Conservation (phyloP, 352 stramenopile species). For the Phytophthora constricta region DNA sequence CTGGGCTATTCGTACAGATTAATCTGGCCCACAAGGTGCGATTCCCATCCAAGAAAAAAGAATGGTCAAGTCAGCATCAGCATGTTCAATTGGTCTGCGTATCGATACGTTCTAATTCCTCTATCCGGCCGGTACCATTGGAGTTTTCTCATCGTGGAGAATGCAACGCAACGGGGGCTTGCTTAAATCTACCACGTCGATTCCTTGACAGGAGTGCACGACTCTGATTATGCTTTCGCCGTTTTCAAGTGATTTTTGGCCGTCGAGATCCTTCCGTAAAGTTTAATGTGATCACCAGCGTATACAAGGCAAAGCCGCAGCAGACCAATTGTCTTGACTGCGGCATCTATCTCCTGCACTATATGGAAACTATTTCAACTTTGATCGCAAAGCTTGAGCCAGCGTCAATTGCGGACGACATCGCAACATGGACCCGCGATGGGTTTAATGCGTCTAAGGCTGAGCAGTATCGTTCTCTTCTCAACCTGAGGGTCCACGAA, state of each 20-base stretch:
- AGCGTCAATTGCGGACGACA: neutral
- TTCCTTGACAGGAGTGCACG: neutral
- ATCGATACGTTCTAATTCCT: neutral
- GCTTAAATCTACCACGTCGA: conserved; percentile 2
- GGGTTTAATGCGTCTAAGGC: neutral
- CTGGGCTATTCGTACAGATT: neutral
- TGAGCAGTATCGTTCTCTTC: neutral
- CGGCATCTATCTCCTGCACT: conserved; percentile 6
- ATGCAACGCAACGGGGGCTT: neutral
- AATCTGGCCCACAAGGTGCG: neutral
- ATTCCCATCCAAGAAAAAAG: neutral
- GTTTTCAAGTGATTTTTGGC: conserved; percentile 2
- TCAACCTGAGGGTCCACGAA: neutral
- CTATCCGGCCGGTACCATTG: conserved; percentile 4
- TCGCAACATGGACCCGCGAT: neutral
- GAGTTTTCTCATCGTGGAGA: conserved; percentile 7
- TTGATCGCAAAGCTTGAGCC: neutral
- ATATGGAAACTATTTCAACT: conserved; percentile 6
- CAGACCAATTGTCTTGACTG: conserved; percentile 6
- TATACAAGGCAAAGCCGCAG: conserved; percentile 1
- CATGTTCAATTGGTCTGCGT: neutral
- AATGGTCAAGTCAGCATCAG: neutral
- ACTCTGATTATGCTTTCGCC: conserved; percentile 1
- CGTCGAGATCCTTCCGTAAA: neutral
- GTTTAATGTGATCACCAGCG: conserved; percentile 1